These are phyloP conservation scores for Epichloe sp. DNA, from an alignment of 2,329 filamentous ascomycete species.

Conservation along the genomic window DNA sequence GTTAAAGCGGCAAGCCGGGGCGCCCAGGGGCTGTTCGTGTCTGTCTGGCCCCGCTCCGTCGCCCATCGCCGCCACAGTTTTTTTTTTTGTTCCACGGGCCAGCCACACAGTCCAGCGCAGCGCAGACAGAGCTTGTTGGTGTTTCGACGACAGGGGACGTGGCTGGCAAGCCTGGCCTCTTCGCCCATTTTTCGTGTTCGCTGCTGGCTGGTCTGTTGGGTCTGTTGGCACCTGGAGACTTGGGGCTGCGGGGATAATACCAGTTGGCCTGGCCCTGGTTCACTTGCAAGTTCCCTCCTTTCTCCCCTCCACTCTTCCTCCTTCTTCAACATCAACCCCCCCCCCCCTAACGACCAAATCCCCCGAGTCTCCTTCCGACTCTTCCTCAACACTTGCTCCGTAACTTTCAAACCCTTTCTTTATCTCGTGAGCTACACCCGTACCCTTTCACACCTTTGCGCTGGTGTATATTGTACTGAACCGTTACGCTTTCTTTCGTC, in stretches of 20 bases:
- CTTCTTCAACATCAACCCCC: constrained; percentile 17
- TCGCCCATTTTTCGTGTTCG: neutral
- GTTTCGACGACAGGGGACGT: neutral
- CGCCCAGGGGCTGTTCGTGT: constrained; percentile 14
- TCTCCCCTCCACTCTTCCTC: constrained; percentile 21
- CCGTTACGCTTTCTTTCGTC: constrained; percentile 8
- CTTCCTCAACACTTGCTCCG: constrained; percentile 9
- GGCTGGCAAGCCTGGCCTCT: neutral
- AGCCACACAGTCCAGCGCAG: neutral
- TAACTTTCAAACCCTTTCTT: neutral
- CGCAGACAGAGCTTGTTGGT: neutral
- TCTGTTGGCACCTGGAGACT: neutral
- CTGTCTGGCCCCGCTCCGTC: constrained; percentile 3
- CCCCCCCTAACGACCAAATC: constrained; percentile 10
- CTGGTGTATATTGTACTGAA: constrained; percentile 3
- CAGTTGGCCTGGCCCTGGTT: neutral
- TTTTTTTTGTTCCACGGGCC: neutral
- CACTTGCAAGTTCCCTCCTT: constrained; percentile 13
- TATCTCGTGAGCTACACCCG: constrained; percentile 12
- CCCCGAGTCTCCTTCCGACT: constrained; percentile 10
- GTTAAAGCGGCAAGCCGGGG: constrained; percentile 18
- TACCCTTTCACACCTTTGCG: neutral
- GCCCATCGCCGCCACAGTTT: neutral
- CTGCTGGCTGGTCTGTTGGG: neutral
- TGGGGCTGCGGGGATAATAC: neutral